Conservation (phyloP, 805 yeast species). For the Danielia oregonensis region DNA sequence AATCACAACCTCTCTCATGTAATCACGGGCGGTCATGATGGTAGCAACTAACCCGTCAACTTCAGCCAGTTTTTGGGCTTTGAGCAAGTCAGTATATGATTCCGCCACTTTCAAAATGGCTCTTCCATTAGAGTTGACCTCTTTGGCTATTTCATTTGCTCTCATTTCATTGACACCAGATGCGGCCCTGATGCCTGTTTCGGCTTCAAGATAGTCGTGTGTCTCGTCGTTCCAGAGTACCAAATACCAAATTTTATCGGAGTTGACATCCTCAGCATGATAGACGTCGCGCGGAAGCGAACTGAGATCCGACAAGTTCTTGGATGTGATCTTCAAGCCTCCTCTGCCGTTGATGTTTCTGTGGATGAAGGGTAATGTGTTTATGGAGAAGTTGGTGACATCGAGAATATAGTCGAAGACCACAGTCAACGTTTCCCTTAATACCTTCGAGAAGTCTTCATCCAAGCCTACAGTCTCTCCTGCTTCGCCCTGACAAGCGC, state of each 20-base stretch:
- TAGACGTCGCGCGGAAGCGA: slow-evolving; percentile 30
- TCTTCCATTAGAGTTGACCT: slow-evolving; percentile 50
- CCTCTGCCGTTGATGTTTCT: slow-evolving; percentile 23
- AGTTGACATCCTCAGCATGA: slow-evolving; percentile 31
- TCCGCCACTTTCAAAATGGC: slow-evolving; percentile 40
- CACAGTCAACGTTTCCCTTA: slow-evolving; percentile 27
- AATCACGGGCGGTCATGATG: slow-evolving; percentile 49
- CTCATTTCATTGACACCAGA: slow-evolving; percentile 19
- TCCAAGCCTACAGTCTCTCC: slow-evolving; percentile 6
- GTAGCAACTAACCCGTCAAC: slow-evolving; percentile 54
- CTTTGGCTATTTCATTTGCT: slow-evolving; percentile 37
- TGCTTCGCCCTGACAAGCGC: slow-evolving; percentile 36
- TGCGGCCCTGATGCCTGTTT: slow-evolving; percentile 39
- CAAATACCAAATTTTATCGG: slow-evolving; percentile 38
- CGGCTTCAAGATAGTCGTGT: slow-evolving; percentile 59
- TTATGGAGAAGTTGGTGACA: slow-evolving; percentile 36
- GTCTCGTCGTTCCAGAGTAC: slow-evolving; percentile 78
- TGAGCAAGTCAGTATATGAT: slow-evolving; percentile 19
- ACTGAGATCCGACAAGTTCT: slow-evolving; percentile 27
- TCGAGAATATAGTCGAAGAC: slow-evolving; percentile 43
- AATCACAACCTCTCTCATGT: slow-evolving; percentile 45
- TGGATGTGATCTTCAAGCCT: slow-evolving; percentile 19
- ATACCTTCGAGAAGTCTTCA: slow-evolving; percentile 14
- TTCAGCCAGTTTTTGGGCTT: slow-evolving; percentile 38
- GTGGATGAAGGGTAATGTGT: slow-evolving; percentile 40